Percentiles rank a stretch among this genome's conserved stretches.
These are phyloP conservation scores for Echinochloa phyllopogon DNA, from an alignment of 176 grass and related monocot genomes.

Conservation along the genomic window DNA sequence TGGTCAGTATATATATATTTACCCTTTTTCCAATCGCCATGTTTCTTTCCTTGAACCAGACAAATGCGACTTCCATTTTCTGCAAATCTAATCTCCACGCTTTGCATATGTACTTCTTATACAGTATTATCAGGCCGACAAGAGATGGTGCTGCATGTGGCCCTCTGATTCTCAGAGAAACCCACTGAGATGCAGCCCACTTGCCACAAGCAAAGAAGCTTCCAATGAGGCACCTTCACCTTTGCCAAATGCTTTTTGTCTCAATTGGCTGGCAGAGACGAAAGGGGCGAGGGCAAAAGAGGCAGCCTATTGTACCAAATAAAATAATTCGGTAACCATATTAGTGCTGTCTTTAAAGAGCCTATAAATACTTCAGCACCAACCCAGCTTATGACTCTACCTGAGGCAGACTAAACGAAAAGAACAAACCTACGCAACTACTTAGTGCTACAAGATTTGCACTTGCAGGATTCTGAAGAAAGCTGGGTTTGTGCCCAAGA, in stretches of 20 bases:
- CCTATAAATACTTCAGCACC: conserved; percentile 56
- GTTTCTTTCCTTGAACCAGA: conserved; percentile 11
- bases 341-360: conserved; percentile 33
- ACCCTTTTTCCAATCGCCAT: background rate
- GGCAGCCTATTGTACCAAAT: conserved; percentile 21
- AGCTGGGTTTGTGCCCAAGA: background rate
- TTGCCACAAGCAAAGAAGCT: conserved; percentile 47
- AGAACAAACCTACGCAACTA: conserved; percentile 16
- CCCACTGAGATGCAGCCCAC: conserved; percentile 46
- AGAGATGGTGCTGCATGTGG: conserved; percentile 47
- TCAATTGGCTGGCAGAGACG: conserved; percentile 34
- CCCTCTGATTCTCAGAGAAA: conserved; percentile 37
- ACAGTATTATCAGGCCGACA: conserved; percentile 48
- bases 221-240: conserved; percentile 40
- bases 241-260: conserved; percentile 40
- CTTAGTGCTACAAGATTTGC: conserved; percentile 11
- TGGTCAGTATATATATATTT: background rate
- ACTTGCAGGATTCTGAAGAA: conserved; percentile 34
- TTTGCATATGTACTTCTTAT: conserved; percentile 31
- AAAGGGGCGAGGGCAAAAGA: conserved; percentile 29
- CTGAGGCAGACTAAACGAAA: conserved; percentile 30
- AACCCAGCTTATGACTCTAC: conserved; percentile 39
- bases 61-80: background rate
- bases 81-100: background rate
- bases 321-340: conserved; percentile 22